Conservation (phyloP, 2,329 filamentous ascomycete genomes). For the Neonectria ditissima region DNA sequence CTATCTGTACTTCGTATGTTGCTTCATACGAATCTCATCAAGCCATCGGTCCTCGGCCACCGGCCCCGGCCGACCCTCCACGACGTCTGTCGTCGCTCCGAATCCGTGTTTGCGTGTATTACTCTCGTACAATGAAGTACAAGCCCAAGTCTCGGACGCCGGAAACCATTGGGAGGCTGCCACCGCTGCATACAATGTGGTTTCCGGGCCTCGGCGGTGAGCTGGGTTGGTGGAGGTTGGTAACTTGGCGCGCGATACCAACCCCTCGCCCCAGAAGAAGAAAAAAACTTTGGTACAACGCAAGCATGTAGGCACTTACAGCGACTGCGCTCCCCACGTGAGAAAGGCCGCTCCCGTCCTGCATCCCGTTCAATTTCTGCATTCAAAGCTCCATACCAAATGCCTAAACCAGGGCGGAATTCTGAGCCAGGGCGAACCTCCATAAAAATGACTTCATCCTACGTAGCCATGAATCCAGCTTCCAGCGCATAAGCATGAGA, state of each 20-base stretch:
- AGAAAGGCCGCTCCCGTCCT: conserved; percentile 3
- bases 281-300: background rate
- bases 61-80: conserved; percentile 5
- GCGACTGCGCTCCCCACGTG: conserved; percentile 15
- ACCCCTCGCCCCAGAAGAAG: conserved; percentile 1
- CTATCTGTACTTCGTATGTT: background rate
- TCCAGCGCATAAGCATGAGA: conserved; percentile 17
- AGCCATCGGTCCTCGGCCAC: conserved; percentile 16
- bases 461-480: background rate
- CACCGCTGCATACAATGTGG: background rate
- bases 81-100: background rate
- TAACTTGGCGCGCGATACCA: conserved; percentile 3
- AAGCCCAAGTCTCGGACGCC: background rate
- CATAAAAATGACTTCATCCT: background rate
- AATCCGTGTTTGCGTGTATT: background rate
- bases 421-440: background rate
- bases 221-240: conserved; percentile 9
- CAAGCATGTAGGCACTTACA: conserved; percentile 2
- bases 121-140: background rate
- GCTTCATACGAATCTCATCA: background rate
- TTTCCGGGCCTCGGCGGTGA: conserved; percentile 27
- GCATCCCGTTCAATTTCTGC: background rate
- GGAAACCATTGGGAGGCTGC: background rate
- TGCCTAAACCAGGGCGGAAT: background rate
- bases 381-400: too few species aligned